Percentiles rank a stretch among this genome's conserved stretches.
These are phyloP conservation scores for Russula compacta DNA, from an alignment of 768 basidiomycete species.

Conservation along the genomic window DNA sequence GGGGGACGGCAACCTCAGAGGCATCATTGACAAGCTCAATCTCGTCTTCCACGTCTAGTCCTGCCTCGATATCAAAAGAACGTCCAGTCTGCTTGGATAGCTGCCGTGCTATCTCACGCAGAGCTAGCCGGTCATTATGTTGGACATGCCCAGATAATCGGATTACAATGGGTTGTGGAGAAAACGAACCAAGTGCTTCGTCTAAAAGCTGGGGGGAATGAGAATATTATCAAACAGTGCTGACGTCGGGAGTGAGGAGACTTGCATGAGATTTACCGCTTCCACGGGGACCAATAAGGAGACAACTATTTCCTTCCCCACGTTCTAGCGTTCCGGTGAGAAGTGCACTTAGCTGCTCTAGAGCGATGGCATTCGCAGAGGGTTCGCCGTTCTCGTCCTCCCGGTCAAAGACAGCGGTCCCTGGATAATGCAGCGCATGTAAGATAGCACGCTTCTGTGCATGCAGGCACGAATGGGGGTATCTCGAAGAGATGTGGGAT, in stretches of 20 bases:
- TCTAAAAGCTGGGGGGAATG: constrained; percentile 45
- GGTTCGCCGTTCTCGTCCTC: constrained; percentile 28
- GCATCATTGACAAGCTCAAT: constrained; percentile 43
- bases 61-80: constrained; percentile 31
- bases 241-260: background rate
- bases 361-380: constrained; percentile 43
- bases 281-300: constrained; percentile 76
- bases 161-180: constrained; percentile 56
- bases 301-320: constrained; percentile 90
- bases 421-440: constrained; percentile 32
- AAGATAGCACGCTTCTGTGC: constrained; percentile 53
- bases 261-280: constrained; percentile 76
- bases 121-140: constrained; percentile 77
- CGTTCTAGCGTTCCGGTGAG: constrained; percentile 65
- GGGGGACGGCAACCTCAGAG: constrained; percentile 21
- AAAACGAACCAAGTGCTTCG: constrained; percentile 39
- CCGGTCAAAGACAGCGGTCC: constrained; percentile 17
- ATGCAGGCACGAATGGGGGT: constrained; percentile 38
- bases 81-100: constrained; percentile 67
- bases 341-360: constrained; percentile 51
- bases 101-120: constrained; percentile 86
- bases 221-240: constrained; percentile 8
- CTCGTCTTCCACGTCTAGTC: constrained; percentile 28
- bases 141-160: constrained; percentile 83
- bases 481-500: constrained; percentile 29